A percentile compares a stretch with the other conserved stretches of the same genome.
These are phyloP conservation scores for Glycine soja DNA, from an alignment of 306 rosid genomes.

Conservation along the genomic window DNA sequence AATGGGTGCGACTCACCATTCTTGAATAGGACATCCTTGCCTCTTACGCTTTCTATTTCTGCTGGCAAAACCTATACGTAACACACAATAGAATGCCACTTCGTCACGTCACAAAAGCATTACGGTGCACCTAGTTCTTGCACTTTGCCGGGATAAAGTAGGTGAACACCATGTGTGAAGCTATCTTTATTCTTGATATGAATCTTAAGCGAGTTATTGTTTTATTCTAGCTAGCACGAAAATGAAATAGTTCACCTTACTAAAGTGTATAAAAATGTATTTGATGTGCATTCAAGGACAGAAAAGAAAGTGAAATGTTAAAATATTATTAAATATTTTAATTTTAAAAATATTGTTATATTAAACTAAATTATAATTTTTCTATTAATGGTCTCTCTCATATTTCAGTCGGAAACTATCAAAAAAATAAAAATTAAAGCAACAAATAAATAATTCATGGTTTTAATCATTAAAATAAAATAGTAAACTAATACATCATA, in stretches of 20 bases:
- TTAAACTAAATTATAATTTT: too few species aligned
- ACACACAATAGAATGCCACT: neutral
- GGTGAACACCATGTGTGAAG: neutral
- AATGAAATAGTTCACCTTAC: neutral
- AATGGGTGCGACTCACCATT: slow-evolving; percentile 56
- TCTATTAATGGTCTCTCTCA: too few species aligned
- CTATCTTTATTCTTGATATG: neutral
- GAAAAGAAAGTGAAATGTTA: too few species aligned
- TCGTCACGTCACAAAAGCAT: slow-evolving; percentile 18
- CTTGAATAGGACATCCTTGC: slow-evolving; percentile 55
- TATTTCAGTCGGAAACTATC: too few species aligned
- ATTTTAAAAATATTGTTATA: too few species aligned
- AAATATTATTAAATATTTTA: too few species aligned
- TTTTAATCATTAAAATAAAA: too few species aligned
- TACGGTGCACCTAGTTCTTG: neutral
- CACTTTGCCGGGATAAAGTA: slow-evolving; percentile 4
- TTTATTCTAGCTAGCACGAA: neutral
- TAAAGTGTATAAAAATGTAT: neutral
- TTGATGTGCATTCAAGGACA: neutral
- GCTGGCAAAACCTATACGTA: slow-evolving; percentile 54
- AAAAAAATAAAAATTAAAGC: too few species aligned
- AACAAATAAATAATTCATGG: too few species aligned
- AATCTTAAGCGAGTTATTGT: neutral
- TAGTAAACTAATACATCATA: too few species aligned
- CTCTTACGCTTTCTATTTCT: slow-evolving; percentile 58